Percentiles rank a stretch among this genome's conserved stretches.
phyloP scores from a whole-genome alignment of 257 asterid species.

The Gynochthodes officinalis region DNA sequence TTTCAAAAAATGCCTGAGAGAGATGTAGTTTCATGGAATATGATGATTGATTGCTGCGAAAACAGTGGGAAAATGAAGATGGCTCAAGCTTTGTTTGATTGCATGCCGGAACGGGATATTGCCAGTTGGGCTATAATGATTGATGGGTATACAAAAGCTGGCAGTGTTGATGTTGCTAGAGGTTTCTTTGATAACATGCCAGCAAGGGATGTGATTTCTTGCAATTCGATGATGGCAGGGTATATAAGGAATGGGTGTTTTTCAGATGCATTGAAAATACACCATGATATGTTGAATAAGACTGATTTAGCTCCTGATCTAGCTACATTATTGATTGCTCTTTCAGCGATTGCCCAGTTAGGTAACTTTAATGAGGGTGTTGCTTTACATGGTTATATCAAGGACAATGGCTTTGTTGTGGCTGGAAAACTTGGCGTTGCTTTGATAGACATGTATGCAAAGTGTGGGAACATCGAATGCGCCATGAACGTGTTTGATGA shows the following conservation, averaged over 20 bases:
- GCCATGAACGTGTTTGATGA: constrained; percentile 55
- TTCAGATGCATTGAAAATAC: constrained; percentile 61
- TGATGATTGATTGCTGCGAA: constrained; percentile 66
- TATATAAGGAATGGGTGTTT: constrained; percentile 52
- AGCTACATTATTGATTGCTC: constrained; percentile 58
- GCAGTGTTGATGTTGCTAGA: constrained; percentile 56
- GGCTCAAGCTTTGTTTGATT: constrained; percentile 55
- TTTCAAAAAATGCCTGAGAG: constrained; percentile 59
- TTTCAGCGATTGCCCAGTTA: constrained; percentile 65
- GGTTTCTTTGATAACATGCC: constrained; percentile 67
- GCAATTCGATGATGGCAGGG: constrained; percentile 90
- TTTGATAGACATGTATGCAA: constrained; percentile 78
- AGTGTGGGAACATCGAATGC: constrained; percentile 66
- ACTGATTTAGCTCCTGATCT: constrained; percentile 53
- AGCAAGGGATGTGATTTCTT: constrained; percentile 70
- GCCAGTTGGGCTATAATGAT: constrained; percentile 83
- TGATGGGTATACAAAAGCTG: constrained; percentile 62
- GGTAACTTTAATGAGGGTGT: constrained; percentile 62
- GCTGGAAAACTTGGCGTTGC: constrained; percentile 72
- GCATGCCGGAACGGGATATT: constrained; percentile 58
- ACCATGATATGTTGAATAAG: constrained; percentile 46
- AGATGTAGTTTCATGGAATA: constrained; percentile 87
- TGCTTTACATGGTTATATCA: constrained; percentile 42
- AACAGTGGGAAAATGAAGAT: constrained; percentile 51
- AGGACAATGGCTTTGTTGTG: constrained; percentile 37